phyloP scores from a whole-genome alignment of 176 grass and related monocot genomes.

The Guadua angustifolia region DNA sequence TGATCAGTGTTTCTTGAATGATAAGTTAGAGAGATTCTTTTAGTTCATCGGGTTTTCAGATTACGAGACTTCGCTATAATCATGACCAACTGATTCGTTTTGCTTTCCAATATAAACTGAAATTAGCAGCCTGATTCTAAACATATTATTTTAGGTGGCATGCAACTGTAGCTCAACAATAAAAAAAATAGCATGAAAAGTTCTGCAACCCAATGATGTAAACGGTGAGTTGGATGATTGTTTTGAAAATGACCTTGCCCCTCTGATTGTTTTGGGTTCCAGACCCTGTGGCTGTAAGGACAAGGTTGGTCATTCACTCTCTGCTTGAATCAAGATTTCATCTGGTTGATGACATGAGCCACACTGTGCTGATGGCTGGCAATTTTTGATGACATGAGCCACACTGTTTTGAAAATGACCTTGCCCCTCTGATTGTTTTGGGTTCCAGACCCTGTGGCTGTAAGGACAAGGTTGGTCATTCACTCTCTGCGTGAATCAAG shows the following conservation, averaged over 20 bases:
- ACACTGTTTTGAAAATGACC: not conserved
- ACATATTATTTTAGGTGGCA: constrained; percentile 19
- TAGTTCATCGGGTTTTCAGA: not conserved
- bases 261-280: constrained; percentile 5
- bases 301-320: not conserved
- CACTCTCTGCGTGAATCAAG: not conserved
- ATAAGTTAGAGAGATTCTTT: not conserved
- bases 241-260: not conserved
- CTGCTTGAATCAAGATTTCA: not conserved
- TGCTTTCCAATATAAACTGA: constrained; percentile 2
- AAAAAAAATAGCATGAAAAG: not conserved
- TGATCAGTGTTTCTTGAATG: not conserved
- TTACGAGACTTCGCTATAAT: not conserved
- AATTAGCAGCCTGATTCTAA: constrained; percentile 5
- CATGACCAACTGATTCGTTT: not conserved
- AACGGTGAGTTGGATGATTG: not conserved
- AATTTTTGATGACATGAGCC: too few relatives aligned
- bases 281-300: not conserved
- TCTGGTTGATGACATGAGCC: not conserved
- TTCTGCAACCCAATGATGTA: not conserved
- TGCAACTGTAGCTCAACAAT: not conserved
- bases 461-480: not conserved
- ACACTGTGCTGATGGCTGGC: not conserved
- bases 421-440: not conserved
- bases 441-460: not conserved